A percentile compares a stretch with the other conserved stretches of the same genome.
Evolutionary conservation across 129 eudicot genomes (phyloP).

Genomic region (Kitagawia praeruptora): DNA sequence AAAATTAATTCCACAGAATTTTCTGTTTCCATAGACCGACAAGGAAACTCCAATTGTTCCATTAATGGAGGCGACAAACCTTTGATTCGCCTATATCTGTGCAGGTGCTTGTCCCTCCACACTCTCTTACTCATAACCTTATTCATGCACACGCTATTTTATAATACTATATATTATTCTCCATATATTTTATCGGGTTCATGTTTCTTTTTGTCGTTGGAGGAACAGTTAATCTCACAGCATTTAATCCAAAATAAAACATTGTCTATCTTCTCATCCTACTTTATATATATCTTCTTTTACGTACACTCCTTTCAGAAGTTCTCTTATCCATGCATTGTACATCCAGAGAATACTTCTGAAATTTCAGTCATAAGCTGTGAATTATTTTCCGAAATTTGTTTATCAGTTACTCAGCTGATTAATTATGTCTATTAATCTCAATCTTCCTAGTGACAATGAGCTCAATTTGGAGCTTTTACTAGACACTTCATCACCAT

Average conservation of each 20-base stretch:
- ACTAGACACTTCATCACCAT: slow-evolving; percentile 36
- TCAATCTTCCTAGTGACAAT: slow-evolving; percentile 23
- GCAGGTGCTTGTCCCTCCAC: slow-evolving; percentile 16
- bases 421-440: slow-evolving; percentile 31
- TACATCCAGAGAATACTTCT: background rate
- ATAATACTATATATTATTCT: background rate
- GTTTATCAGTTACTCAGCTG: slow-evolving; percentile 28
- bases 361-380: background rate
- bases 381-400: background rate
- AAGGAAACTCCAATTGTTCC: slow-evolving; percentile 46
- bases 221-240: slow-evolving; percentile 20
- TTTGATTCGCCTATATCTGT: slow-evolving; percentile 51
- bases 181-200: background rate
- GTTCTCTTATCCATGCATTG: background rate
- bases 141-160: too few species aligned
- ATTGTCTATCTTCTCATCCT: background rate
- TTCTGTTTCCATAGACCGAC: slow-evolving; percentile 29
- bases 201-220: background rate
- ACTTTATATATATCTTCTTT: slow-evolving; percentile 7
- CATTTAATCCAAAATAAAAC: slow-evolving; percentile 1
- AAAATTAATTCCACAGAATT: background rate
- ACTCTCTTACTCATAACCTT: slow-evolving; percentile 4
- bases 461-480: slow-evolving; percentile 27
- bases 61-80: slow-evolving; percentile 52
- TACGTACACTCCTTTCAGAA: background rate